These are phyloP conservation scores for Erysimum cheiri DNA, from an alignment of 441 rosid genomes.

Conservation along the genomic window DNA sequence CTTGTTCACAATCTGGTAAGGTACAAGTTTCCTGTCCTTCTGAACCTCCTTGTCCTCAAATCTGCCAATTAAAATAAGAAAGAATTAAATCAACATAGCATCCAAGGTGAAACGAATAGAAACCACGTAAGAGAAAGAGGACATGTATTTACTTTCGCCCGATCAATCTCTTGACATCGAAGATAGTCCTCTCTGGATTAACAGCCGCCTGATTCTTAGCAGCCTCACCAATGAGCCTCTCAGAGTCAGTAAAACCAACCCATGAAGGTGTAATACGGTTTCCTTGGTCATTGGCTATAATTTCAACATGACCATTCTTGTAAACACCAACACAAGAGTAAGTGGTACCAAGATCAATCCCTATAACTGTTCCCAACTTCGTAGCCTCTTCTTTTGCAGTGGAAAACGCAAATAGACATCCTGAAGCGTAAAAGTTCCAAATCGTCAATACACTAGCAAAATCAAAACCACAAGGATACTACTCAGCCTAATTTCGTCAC, in stretches of 20 bases:
- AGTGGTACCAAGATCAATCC: slow-evolving; percentile 94
- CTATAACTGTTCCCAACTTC: slow-evolving; percentile 91
- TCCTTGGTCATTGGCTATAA: slow-evolving; percentile 98
- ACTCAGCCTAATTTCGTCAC: neutral
- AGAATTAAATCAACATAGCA: slow-evolving; percentile 14
- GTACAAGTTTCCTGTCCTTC: slow-evolving; percentile 89
- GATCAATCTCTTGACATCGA: slow-evolving; percentile 92
- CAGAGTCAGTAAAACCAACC: slow-evolving; percentile 95
- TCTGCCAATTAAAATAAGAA: slow-evolving; percentile 43
- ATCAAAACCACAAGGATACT: neutral
- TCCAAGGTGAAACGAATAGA: neutral
- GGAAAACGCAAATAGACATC: slow-evolving; percentile 69
- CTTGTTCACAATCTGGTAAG: slow-evolving; percentile 87
- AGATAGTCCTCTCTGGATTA: slow-evolving; percentile 79
- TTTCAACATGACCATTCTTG: slow-evolving; percentile 97
- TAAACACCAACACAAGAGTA: slow-evolving; percentile 98
- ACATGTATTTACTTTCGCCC: slow-evolving; percentile 73
- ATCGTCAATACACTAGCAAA: slow-evolving; percentile 11
- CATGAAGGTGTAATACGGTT: slow-evolving; percentile 97
- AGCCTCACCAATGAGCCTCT: slow-evolving; percentile 95
- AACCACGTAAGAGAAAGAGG: neutral
- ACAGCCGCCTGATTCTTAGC: slow-evolving; percentile 95
- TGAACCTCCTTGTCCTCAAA: slow-evolving; percentile 97
- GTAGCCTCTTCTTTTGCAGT: slow-evolving; percentile 91
- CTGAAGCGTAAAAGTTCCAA: slow-evolving; percentile 41